A percentile compares a stretch with the other conserved stretches of the same genome.
phyloP scores from a whole-genome alignment of 148 eudicot species.

The Silene uniflora region DNA sequence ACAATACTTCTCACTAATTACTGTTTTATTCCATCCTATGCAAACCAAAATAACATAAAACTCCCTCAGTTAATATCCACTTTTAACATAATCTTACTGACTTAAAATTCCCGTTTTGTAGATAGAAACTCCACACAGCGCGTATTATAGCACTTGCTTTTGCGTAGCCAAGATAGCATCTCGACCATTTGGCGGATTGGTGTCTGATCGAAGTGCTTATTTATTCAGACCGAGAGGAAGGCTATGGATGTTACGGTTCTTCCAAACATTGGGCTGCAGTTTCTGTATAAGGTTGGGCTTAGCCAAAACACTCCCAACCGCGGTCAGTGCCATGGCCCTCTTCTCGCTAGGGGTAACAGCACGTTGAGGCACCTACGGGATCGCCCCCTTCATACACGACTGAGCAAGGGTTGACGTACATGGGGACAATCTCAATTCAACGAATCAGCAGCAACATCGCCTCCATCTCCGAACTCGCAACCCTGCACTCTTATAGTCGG shows the following conservation, averaged over 20 bases:
- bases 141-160: conserved; percentile 44
- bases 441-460: too few relatives aligned
- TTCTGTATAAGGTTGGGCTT: conserved; percentile 38
- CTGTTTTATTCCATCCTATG: not conserved
- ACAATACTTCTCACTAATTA: too few relatives aligned
- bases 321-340: conserved; percentile 33
- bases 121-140: conserved; percentile 41
- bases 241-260: conserved; percentile 41
- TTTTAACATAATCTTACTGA: not conserved
- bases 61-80: too few relatives aligned
- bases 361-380: conserved; percentile 41
- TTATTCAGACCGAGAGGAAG: conserved; percentile 45
- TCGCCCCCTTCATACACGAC: conserved; percentile 42
- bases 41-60: too few relatives aligned
- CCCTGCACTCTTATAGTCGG: too few relatives aligned
- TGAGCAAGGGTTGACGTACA: conserved; percentile 28
- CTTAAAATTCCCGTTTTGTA: conserved; percentile 3
- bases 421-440: conserved; percentile 30
- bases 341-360: conserved; percentile 47
- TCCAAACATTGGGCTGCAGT: conserved; percentile 37
- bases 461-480: too few relatives aligned
- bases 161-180: conserved; percentile 45
- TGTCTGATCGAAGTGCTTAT: conserved; percentile 38
- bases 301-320: conserved; percentile 25
- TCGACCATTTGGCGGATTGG: conserved; percentile 39